These are phyloP conservation scores for Plectosphaerella plurivora DNA, from an alignment of 2,329 filamentous ascomycete genomes.

Conservation along the genomic window DNA sequence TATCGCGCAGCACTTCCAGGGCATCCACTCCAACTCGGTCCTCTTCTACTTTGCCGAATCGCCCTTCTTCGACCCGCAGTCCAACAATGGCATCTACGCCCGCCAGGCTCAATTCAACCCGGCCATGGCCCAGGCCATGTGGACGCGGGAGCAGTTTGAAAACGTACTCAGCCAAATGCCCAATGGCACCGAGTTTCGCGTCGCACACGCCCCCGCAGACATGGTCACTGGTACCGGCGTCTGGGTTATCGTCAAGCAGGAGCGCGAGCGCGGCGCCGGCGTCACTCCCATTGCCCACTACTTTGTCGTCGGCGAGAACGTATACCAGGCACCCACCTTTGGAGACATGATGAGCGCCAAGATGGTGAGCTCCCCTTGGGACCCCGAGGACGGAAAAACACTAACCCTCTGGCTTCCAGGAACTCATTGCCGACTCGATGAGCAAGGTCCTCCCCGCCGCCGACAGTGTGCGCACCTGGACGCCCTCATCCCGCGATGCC, in stretches of 20 bases:
- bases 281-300: slow-evolving; percentile 56
- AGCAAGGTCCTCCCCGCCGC: slow-evolving; percentile 47
- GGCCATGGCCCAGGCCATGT: slow-evolving; percentile 51
- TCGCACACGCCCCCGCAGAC: slow-evolving; percentile 61
- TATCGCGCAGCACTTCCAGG: slow-evolving; percentile 44
- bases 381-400: neutral
- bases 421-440: slow-evolving; percentile 30
- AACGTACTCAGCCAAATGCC: slow-evolving; percentile 56
- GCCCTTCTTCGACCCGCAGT: slow-evolving; percentile 64
- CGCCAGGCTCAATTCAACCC: slow-evolving; percentile 59
- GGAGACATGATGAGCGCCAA: slow-evolving; percentile 55
- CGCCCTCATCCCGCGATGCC: slow-evolving; percentile 47
- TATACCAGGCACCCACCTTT: slow-evolving; percentile 62
- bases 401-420: slow-evolving; percentile 1
- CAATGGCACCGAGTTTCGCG: slow-evolving; percentile 61
- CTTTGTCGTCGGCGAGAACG: slow-evolving; percentile 61
- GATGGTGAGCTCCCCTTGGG: slow-evolving; percentile 38
- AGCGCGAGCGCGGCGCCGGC: slow-evolving; percentile 50
- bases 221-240: slow-evolving; percentile 61
- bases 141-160: slow-evolving; percentile 61
- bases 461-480: slow-evolving; percentile 48
- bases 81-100: slow-evolving; percentile 62
- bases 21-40: slow-evolving; percentile 61
- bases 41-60: slow-evolving; percentile 66
- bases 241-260: slow-evolving; percentile 68